Percentiles rank a stretch among this genome's conserved stretches.
Evolutionary conservation across 192 early-diverging fungal species (phyloP).

Genomic region (Backusella psychrophila): DNA sequence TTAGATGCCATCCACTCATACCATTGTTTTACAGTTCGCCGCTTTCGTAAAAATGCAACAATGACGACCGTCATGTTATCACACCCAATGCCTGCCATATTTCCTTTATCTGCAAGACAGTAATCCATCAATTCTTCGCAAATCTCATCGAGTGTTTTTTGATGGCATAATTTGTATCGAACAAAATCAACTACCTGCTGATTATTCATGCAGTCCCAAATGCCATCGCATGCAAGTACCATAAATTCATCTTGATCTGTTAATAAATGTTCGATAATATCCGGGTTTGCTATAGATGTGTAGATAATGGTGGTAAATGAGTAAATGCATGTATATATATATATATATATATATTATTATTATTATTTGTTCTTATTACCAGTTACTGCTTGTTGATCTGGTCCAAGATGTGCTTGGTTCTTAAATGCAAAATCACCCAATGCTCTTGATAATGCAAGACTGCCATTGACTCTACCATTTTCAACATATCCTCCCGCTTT

Average conservation of each 20-base stretch:
- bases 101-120: slow-evolving; percentile 85
- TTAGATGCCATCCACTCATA: slow-evolving; percentile 38
- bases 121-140: slow-evolving; percentile 89
- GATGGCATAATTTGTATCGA: slow-evolving; percentile 62
- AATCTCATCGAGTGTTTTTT: slow-evolving; percentile 58
- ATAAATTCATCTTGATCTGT: slow-evolving; percentile 88
- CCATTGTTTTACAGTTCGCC: slow-evolving; percentile 77
- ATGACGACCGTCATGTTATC: slow-evolving; percentile 99
- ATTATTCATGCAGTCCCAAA: slow-evolving; percentile 95
- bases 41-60: slow-evolving; percentile 73
- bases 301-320: not conserved
- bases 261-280: slow-evolving; percentile 63
- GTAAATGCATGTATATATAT: not conserved
- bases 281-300: slow-evolving; percentile 65
- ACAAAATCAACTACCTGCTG: slow-evolving; percentile 90
- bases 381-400: slow-evolving; percentile 94
- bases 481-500: slow-evolving; percentile 97
- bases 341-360: not conserved
- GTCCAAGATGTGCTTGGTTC: slow-evolving; percentile 65
- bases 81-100: slow-evolving; percentile 90
- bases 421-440: slow-evolving; percentile 99
- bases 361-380: slow-evolving; percentile 30
- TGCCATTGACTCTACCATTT: slow-evolving; percentile 97
- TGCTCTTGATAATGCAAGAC: slow-evolving; percentile 94
- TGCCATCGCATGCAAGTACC: slow-evolving; percentile 97